These are phyloP conservation scores for Saccharomyces hybrid DNA, from an alignment of 1,139 yeast species.

Conservation along the genomic window DNA sequence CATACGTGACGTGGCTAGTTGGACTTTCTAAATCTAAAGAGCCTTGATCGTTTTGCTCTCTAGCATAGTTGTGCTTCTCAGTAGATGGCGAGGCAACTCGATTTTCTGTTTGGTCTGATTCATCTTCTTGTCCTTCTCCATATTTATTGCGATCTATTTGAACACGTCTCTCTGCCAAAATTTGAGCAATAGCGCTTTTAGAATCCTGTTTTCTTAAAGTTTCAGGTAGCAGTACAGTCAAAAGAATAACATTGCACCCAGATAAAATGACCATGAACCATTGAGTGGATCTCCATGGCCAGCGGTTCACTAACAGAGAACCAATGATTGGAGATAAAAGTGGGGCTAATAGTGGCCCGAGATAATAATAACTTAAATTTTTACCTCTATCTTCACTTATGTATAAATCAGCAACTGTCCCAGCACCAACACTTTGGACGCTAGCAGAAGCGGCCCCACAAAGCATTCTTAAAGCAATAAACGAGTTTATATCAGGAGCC, in stretches of 20 bases:
- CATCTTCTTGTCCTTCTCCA: background rate
- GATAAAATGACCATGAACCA: conserved; percentile 73
- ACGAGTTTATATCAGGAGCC: conserved; percentile 50
- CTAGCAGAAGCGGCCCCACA: conserved; percentile 80
- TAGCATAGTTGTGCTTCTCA: background rate
- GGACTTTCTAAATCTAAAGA: background rate
- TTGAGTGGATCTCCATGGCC: conserved; percentile 89
- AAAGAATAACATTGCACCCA: conserved; percentile 43
- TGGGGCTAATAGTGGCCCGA: conserved; percentile 80
- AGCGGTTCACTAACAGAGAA: conserved; percentile 60
- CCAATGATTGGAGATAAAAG: conserved; percentile 75
- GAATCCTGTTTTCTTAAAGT: conserved; percentile 55
- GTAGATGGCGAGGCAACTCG: background rate
- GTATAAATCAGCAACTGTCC: conserved; percentile 71
- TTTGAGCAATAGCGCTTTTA: conserved; percentile 40
- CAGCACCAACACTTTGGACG: conserved; percentile 87
- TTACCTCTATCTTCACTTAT: conserved; percentile 62
- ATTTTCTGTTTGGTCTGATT: background rate
- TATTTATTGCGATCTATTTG: background rate
- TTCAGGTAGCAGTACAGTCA: conserved; percentile 63
- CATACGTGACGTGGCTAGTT: background rate
- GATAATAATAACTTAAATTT: conserved; percentile 74
- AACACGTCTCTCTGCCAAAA: conserved; percentile 36
- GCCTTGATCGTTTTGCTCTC: background rate
- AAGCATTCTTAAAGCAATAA: conserved; percentile 61